Conservation (phyloP, 768 basidiomycete genomes). For the Naganishia randhawae region DNA sequence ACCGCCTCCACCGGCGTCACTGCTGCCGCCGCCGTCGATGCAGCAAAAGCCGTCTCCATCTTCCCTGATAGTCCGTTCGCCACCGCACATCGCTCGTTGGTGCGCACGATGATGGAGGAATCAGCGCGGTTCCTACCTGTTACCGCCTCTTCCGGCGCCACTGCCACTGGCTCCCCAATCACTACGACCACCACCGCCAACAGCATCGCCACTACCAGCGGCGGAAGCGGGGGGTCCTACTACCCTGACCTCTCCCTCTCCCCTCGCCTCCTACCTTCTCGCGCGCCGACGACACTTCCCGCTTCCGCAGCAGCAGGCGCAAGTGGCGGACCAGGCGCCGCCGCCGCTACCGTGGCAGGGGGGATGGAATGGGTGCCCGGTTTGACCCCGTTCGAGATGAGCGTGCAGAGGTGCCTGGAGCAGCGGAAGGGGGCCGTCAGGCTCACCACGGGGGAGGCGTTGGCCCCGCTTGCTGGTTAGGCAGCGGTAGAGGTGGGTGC, state of each 20-base stretch:
- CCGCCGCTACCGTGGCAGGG: not conserved
- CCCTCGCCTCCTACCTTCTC: not conserved
- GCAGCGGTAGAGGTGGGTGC: not conserved
- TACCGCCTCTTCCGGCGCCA: too few species aligned
- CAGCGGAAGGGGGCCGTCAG: conserved; percentile 26
- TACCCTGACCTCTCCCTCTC: too few species aligned
- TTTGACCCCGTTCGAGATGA: conserved; percentile 30
- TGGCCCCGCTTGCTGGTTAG: conserved; percentile 17
- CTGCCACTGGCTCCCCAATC: too few species aligned
- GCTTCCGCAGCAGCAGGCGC: not conserved
- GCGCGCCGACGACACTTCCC: not conserved
- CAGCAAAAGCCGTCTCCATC: not conserved
- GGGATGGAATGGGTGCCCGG: conserved; percentile 18
- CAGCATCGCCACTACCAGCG: too few species aligned
- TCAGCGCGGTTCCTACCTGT: not conserved
- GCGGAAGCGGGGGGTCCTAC: too few species aligned
- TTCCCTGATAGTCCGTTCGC: conserved; percentile 24
- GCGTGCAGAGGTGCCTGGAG: conserved; percentile 26
- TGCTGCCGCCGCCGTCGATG: not conserved
- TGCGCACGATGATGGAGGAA: conserved; percentile 27
- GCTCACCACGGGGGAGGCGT: conserved; percentile 18
- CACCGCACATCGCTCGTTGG: conserved; percentile 7
- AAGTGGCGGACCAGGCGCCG: not conserved
- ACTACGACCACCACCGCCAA: too few species aligned
- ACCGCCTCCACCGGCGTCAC: not conserved